Evolutionary conservation across 2,329 filamentous ascomycete species (phyloP).

Genomic region (Cladosporium sp.): DNA sequence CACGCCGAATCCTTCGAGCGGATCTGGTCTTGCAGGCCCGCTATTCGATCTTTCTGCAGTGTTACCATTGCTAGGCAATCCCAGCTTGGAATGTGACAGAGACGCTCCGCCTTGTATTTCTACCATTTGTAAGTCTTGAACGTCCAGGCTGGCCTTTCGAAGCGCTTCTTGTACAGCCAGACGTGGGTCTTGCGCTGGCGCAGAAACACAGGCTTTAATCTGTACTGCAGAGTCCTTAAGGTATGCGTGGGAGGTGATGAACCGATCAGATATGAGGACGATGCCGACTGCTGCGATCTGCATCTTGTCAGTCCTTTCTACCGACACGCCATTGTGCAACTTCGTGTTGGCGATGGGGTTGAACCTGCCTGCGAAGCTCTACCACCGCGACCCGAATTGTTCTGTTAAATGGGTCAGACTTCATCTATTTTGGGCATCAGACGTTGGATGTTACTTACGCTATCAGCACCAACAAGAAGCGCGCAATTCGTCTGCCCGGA

Average conservation of each 20-base stretch:
- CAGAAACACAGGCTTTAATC: slow-evolving; percentile 16
- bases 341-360: too few species aligned
- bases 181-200: background rate
- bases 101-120: slow-evolving; percentile 12
- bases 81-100: background rate
- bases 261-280: slow-evolving; percentile 22
- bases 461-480: slow-evolving; percentile 21
- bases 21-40: background rate
- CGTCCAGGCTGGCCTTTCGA: slow-evolving; percentile 15
- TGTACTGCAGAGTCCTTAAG: slow-evolving; percentile 22
- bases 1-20: slow-evolving; percentile 6
- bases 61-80: background rate
- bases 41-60: background rate
- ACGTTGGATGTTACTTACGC: slow-evolving; percentile 9
- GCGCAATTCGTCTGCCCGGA: slow-evolving; percentile 20
- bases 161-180: slow-evolving; percentile 15
- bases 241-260: slow-evolving; percentile 25
- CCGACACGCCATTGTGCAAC: background rate
- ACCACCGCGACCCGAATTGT: background rate
- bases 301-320: slow-evolving; percentile 6
- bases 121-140: slow-evolving; percentile 20
- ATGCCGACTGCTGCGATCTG: slow-evolving; percentile 17
- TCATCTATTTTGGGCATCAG: too few species aligned
- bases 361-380: background rate
- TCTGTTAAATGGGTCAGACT: background rate